Base-by-base conservation (phyloP, 2,329 filamentous ascomycete species). In the Xylariales sp. region DNA sequence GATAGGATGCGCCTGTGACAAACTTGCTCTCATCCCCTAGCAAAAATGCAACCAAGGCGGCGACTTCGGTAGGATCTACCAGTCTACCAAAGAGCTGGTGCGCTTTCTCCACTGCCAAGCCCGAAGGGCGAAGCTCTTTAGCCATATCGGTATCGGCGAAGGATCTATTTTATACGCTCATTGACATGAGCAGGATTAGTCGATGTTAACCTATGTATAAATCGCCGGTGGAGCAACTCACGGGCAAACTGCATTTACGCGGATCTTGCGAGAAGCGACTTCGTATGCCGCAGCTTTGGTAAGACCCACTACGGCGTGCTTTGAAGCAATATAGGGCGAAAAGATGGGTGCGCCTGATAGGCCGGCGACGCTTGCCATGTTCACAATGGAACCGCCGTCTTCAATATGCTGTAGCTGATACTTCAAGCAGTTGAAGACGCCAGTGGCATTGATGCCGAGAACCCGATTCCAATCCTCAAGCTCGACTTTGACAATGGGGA, bases 361-460 rank as follows among this genome's bases (percentile, higher is more conserved):
- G 0, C 70, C 70, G 8, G 63, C 62, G 10, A 60, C 55, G 41
- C 62, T 66, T 6, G 62, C 49, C 11, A 65, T 61, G 47, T 67
- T 72, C 33, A 74, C 69, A 33, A 74, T 66, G 46, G 64, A 66
- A 0, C 62, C 67, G 11, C 56, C 47, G 6, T 57, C 51, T 19
- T 45, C 48, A 38, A 75, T 66, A 1, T 56, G 54, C 12, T 53
- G 57, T 10, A 78, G 41, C 48, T 78, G 51, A n/a, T 69, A 66
- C 13, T 69, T 56, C 41, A 78, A 42, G 41, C 69, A 74, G 34
- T 72, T 66, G 54, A 76, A 70, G 19, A 69, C 53, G 5, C 74
- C 72, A 6, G 51, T 61, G 6, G 65, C 41, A 46, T 75, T 74
- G 8, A 74, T 63, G 2, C 51, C 47, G 37, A 73, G 50, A 13